Percentiles rank a stretch among this genome's conserved stretches.
Evolutionary conservation across 176 grass and related monocot genomes (phyloP).

Genomic region (Dactylis glomerata): DNA sequence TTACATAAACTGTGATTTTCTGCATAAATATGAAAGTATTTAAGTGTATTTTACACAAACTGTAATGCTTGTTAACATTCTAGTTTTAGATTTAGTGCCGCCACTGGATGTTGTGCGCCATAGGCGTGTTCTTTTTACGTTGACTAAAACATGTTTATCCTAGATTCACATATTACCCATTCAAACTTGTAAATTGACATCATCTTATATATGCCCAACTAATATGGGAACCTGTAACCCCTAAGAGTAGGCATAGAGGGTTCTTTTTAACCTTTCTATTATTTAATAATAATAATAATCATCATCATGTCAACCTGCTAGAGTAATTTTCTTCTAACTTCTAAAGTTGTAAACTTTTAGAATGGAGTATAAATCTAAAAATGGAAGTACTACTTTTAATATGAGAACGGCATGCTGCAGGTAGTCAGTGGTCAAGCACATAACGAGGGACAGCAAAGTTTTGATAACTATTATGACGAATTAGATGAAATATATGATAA

Average conservation of each 20-base stretch:
- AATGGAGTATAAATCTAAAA: background rate
- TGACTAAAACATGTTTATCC: background rate
- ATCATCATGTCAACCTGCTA: background rate
- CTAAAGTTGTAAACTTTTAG: background rate
- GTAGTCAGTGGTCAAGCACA: background rate
- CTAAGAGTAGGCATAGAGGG: background rate
- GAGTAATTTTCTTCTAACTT: background rate
- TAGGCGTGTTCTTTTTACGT: background rate
- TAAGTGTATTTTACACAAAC: too few relatives aligned
- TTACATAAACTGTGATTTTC: too few relatives aligned
- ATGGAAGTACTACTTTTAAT: background rate
- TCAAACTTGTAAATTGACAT: background rate
- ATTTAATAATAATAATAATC: background rate
- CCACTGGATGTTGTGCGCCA: too few relatives aligned
- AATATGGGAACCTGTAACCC: background rate
- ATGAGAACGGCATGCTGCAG: background rate
- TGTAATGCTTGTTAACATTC: too few relatives aligned
- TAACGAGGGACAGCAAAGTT: background rate
- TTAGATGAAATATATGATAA: background rate
- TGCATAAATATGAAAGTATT: too few relatives aligned
- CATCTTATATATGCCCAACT: too few relatives aligned
- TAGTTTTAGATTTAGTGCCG: too few relatives aligned
- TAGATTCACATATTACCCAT: background rate
- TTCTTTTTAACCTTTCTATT: background rate
- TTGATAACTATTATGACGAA: background rate